Percentiles rank a stretch among this genome's conserved stretches.
These are phyloP conservation scores for Trichosporon asahii DNA, from an alignment of 1,284 basidiomycete species.

Conservation along the genomic window DNA sequence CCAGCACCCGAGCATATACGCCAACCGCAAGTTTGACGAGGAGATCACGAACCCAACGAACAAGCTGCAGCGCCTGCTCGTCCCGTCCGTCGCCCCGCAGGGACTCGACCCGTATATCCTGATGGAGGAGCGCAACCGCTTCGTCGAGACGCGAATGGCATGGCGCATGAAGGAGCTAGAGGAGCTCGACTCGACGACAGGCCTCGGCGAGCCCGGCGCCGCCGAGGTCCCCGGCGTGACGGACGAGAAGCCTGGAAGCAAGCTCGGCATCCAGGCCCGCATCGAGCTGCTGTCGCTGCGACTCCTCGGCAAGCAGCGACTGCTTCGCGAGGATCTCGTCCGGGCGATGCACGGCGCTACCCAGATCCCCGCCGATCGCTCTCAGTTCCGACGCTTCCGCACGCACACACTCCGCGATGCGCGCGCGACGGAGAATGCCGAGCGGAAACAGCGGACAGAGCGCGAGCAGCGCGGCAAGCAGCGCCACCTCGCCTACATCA, in stretches of 20 bases:
- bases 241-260: slow-evolving; percentile 53
- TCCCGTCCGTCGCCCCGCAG: slow-evolving; percentile 86
- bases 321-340: slow-evolving; percentile 79
- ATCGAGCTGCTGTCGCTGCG: slow-evolving; percentile 94
- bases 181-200: slow-evolving; percentile 73
- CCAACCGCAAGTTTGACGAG: slow-evolving; percentile 61
- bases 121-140: slow-evolving; percentile 85
- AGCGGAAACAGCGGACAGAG: slow-evolving; percentile 86
- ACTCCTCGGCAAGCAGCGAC: slow-evolving; percentile 83
- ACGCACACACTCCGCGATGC: slow-evolving; percentile 88
- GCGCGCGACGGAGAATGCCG: slow-evolving; percentile 82
- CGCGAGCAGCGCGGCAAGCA: slow-evolving; percentile 91
- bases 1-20: slow-evolving; percentile 70
- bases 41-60: slow-evolving; percentile 46
- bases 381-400: slow-evolving; percentile 82
- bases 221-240: slow-evolving; percentile 54
- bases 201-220: slow-evolving; percentile 65
- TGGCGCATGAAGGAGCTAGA: slow-evolving; percentile 90
- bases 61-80: slow-evolving; percentile 66
- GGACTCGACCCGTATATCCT: slow-evolving; percentile 90
- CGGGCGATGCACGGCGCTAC: slow-evolving; percentile 84
- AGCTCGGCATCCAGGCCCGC: slow-evolving; percentile 65
- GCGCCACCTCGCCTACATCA: slow-evolving; percentile 92
- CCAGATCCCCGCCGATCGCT: slow-evolving; percentile 85
- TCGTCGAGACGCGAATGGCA: slow-evolving; percentile 81